Percentiles rank a stretch among this genome's conserved stretches.
Evolutionary conservation across 257 asterid genomes (phyloP).

Genomic region (Nicotiana paniculata): DNA sequence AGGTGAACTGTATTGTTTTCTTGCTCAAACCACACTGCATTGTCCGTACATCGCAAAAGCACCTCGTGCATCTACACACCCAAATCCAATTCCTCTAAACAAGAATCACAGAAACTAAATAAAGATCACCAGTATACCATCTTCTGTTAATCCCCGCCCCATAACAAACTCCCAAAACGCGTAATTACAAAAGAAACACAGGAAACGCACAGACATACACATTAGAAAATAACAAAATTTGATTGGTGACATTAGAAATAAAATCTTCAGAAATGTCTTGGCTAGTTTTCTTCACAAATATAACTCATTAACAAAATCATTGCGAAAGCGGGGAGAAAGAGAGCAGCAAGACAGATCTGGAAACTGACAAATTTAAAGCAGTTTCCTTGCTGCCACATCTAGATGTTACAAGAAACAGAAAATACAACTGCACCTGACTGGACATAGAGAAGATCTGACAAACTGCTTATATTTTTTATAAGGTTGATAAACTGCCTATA

Average conservation of each 20-base stretch:
- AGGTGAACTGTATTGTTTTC: slow-evolving; percentile 43
- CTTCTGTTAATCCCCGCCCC: background rate
- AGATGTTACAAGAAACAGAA: background rate
- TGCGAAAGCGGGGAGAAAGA: background rate
- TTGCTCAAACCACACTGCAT: slow-evolving; percentile 62
- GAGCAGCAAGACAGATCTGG: background rate
- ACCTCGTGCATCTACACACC: slow-evolving; percentile 76
- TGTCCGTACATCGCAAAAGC: slow-evolving; percentile 62
- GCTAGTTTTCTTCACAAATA: background rate
- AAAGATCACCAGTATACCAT: slow-evolving; percentile 20
- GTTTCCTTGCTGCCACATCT: background rate
- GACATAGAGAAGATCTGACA: background rate
- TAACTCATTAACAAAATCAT: background rate
- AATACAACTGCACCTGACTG: background rate
- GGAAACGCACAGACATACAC: background rate
- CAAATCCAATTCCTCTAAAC: slow-evolving; percentile 54
- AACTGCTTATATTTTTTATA: background rate
- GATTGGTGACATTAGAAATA: background rate
- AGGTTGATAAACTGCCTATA: background rate
- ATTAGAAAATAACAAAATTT: background rate
- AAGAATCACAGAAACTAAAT: slow-evolving; percentile 40
- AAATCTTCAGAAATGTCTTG: background rate
- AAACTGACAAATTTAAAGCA: background rate
- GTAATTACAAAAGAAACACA: background rate
- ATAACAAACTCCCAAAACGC: background rate